Conservation (phyloP, 345 rosid genomes). For the Populus tremula region DNA sequence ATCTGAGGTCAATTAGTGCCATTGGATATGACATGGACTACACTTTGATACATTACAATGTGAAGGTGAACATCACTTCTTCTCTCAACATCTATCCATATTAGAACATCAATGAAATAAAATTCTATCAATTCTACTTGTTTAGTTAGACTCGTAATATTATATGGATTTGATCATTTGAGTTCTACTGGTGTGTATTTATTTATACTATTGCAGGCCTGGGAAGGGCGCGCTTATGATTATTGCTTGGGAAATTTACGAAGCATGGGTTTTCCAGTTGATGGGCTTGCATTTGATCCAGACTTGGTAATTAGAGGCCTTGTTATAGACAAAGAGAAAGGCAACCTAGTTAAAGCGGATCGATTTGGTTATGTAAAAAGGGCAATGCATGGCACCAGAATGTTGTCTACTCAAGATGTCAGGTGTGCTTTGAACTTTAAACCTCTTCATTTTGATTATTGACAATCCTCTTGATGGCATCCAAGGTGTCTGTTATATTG, state of each 20-base stretch:
- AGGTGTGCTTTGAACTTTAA: constrained; percentile 44
- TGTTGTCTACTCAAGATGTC: constrained; percentile 83
- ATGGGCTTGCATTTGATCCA: constrained; percentile 85
- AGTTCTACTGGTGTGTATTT: constrained; percentile 3
- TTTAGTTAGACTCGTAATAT: neutral
- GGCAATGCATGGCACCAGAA: constrained; percentile 90
- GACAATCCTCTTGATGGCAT: neutral
- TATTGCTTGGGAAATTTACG: constrained; percentile 87
- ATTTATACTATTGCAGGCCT: constrained; percentile 54
- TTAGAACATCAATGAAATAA: neutral
- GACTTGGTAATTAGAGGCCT: constrained; percentile 95
- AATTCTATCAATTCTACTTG: neutral
- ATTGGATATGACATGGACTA: constrained; percentile 99
- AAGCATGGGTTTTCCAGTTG: constrained; percentile 86
- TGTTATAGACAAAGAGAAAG: constrained; percentile 92
- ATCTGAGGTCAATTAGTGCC: constrained; percentile 89
- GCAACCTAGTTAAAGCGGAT: constrained; percentile 95
- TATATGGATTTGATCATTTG: neutral
- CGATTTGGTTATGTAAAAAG: constrained; percentile 91
- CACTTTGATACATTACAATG: constrained; percentile 92
- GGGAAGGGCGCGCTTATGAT: constrained; percentile 99
- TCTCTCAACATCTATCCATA: neutral
- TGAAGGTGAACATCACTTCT: constrained; percentile 49
- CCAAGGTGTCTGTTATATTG: neutral
- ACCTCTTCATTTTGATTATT: constrained; percentile 9